These are phyloP conservation scores for Prunus salicina DNA, from an alignment of 306 rosid genomes.

Conservation along the genomic window DNA sequence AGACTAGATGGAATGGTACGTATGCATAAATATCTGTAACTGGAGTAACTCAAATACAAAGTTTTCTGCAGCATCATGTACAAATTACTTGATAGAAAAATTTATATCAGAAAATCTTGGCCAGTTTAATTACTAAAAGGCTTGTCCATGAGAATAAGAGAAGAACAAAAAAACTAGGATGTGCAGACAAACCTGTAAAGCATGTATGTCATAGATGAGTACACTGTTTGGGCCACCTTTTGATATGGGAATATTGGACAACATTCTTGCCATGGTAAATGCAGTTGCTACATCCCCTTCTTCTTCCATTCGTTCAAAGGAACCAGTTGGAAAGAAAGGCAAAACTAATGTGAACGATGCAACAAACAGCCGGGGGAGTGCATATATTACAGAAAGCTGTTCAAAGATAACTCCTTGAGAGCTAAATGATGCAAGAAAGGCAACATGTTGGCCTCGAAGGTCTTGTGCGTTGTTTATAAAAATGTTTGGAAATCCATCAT, in stretches of 20 bases:
- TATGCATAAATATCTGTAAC: not conserved
- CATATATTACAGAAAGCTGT: conserved; percentile 89
- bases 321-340: conserved; percentile 98
- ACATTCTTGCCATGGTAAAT: conserved; percentile 93
- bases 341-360: conserved; percentile 92
- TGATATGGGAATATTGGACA: conserved; percentile 87
- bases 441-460: conserved; percentile 94
- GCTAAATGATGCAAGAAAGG: conserved; percentile 88
- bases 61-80: not conserved
- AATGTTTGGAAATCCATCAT: conserved; percentile 91
- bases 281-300: conserved; percentile 99
- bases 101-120: not conserved
- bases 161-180: not conserved
- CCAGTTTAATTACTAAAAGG: not conserved
- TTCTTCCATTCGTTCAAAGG: conserved; percentile 99
- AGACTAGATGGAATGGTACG: not conserved
- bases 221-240: conserved; percentile 97
- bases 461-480: conserved; percentile 85
- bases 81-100: not conserved
- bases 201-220: conserved; percentile 91
- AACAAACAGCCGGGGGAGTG: conserved; percentile 84
- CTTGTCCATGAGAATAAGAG: not conserved
- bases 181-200: conserved; percentile 72
- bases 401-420: conserved; percentile 88
- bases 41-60: not conserved